Percentiles rank a stretch among this genome's conserved stretches.
Conservation (phyloP, 768 basidiomycete species). For the Coprinopsis marcescibilis region DNA sequence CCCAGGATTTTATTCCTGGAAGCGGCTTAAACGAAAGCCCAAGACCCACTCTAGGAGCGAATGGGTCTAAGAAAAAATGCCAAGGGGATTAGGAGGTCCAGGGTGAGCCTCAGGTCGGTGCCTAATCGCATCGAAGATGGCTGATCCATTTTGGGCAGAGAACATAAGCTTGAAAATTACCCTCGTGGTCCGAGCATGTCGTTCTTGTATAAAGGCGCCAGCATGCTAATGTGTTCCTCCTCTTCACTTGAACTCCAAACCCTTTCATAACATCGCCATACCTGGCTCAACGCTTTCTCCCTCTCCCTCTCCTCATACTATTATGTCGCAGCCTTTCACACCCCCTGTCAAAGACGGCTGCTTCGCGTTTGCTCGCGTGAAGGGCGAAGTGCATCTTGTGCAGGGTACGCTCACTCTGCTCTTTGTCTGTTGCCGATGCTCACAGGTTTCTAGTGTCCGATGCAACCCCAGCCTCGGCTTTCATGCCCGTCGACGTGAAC, state of each 20-base stretch:
- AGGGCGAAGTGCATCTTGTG: constrained; percentile 52
- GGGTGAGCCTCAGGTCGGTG: constrained; percentile 1
- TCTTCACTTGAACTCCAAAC: too few relatives aligned
- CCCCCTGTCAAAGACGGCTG: constrained; percentile 33
- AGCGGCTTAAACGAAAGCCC: too few relatives aligned
- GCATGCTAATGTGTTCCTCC: constrained; percentile 21
- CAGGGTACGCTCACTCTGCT: constrained; percentile 49
- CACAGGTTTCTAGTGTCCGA: constrained; percentile 26
- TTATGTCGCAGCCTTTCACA: constrained; percentile 5
- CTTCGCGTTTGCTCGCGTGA: constrained; percentile 56
- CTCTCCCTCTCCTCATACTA: constrained; percentile 5
- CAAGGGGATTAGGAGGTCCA: not conserved
- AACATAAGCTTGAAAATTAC: constrained; percentile 13
- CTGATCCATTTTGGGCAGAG: constrained; percentile 7
- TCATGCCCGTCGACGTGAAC: constrained; percentile 45
- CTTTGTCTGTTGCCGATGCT: constrained; percentile 8
- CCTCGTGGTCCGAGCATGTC: constrained; percentile 37
- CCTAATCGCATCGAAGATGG: constrained; percentile 4
- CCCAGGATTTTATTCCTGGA: too few relatives aligned
- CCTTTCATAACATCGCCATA: constrained; percentile 5
- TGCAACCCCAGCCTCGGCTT: constrained; percentile 35
- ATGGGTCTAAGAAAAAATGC: too few relatives aligned
- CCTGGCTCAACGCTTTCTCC: constrained; percentile 1
- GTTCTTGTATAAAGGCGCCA: constrained; percentile 39
- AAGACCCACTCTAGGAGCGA: not conserved